These are phyloP conservation scores for Huntiella bhutanensis DNA, from an alignment of 2,329 filamentous ascomycete species.

Conservation along the genomic window DNA sequence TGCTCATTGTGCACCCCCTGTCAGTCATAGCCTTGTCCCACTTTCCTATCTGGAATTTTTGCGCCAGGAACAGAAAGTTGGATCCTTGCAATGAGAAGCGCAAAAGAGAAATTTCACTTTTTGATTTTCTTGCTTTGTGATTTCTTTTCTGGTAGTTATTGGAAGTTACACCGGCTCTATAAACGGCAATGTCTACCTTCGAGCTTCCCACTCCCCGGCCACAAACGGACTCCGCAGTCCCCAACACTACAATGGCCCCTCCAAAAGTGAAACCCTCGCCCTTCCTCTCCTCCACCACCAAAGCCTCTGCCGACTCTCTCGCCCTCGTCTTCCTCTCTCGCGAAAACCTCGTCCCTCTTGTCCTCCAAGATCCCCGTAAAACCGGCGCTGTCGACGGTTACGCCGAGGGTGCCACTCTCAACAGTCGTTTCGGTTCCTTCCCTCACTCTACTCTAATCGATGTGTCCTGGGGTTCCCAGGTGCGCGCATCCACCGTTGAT, in stretches of 20 bases:
- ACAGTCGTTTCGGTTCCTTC: constrained; percentile 86
- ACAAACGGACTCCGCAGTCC: not conserved
- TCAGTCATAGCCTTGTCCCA: constrained; percentile 7
- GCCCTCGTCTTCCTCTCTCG: constrained; percentile 77
- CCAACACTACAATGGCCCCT: constrained; percentile 3
- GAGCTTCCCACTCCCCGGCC: not conserved
- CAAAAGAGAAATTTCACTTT: not conserved
- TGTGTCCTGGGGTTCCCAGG: constrained; percentile 78
- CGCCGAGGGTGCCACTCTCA: constrained; percentile 52
- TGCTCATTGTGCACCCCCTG: no score
- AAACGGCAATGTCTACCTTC: not conserved
- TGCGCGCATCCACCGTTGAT: constrained; percentile 75
- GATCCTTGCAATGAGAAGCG: not conserved
- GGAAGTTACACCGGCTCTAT: no score
- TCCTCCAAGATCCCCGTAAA: constrained; percentile 23
- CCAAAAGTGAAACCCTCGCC: constrained; percentile 33
- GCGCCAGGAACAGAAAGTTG: not conserved
- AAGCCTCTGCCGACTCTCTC: constrained; percentile 45
- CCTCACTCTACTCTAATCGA: constrained; percentile 61
- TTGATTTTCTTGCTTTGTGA: not conserved
- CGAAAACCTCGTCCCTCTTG: constrained; percentile 45
- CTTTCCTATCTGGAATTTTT: not conserved
- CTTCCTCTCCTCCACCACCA: constrained; percentile 53
- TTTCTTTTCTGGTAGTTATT: no score
- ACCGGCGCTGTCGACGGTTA: constrained; percentile 38